Base-by-base conservation (phyloP, 768 basidiomycete species). In the Pleurotus sapidus region DNA sequence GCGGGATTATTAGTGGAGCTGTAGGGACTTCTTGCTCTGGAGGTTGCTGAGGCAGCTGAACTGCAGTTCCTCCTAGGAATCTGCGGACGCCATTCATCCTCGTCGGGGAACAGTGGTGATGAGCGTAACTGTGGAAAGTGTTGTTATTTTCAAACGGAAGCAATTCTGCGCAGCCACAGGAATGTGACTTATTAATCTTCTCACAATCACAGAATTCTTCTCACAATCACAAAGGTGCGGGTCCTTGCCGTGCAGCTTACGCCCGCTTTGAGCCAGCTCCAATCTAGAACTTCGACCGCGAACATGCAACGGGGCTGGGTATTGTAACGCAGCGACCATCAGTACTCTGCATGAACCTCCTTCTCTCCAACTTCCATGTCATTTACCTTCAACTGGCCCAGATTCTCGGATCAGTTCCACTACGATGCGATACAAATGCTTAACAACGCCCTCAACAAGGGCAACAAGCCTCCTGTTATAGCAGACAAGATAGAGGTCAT, bases 401-500 rank as follows among this genome's bases (percentile, higher is more conserved):
- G 91, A 58, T 98, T 98, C 75, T 95, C 93, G 53, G 93, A 95
- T 79, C 89, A 91, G 72, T 98, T 98, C 67, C 94, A 97, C 75
- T 85, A 88, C 68, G 90, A 96, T 84, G 96, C 96, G 27, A 93
- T 94, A 61, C 87, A 92, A 63, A 95, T 97, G 91, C 89, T 98
- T 75, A 94, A 95, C 62, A 88, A 86, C n/a, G 92, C 93, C 43
- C 90, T 95, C 72, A 94, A 94, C 80, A 93, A 97, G 79, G 97
- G 97, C 61, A 90, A 87, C 75, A 98, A 97, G 69, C 97, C 96
- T 1, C 94, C 95, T 25, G 90, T 99, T 66, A 98, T 98, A 63
- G 95, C 94, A 54, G 97, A 96, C 74, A 88, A 84, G 71, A 98
- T 99, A 61, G 94, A 98, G 70, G 97, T 99, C 27, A 91, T 97